These are phyloP conservation scores for Tetrahymena malaccensis DNA, from an alignment of 73 alveolate species.

Conservation along the genomic window DNA sequence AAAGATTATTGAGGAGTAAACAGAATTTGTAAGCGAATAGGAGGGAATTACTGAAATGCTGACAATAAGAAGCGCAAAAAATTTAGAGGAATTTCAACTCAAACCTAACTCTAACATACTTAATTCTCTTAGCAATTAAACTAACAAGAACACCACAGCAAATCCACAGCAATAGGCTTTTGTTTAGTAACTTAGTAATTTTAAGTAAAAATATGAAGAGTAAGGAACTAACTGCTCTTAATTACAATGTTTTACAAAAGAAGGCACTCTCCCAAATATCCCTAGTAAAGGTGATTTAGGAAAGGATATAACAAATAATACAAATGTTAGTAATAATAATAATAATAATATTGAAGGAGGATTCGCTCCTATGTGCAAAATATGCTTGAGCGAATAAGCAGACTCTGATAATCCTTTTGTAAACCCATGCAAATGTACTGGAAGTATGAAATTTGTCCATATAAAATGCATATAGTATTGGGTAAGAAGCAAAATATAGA, in stretches of 20 bases:
- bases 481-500: conserved; percentile 54
- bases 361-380: conserved; percentile 39
- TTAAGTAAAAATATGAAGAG: neutral
- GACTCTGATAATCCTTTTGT: conserved; percentile 46
- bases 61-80: neutral
- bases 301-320: neutral
- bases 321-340: neutral
- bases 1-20: neutral
- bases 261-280: neutral
- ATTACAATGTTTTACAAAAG: neutral
- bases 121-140: neutral
- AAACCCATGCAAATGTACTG: conserved; percentile 63
- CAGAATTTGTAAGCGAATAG: neutral
- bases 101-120: neutral
- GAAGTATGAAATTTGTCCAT: conserved; percentile 58
- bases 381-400: conserved; percentile 51
- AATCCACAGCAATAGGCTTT: neutral
- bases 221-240: neutral
- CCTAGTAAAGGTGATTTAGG: neutral
- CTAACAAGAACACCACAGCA: neutral
- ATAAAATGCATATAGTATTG: conserved; percentile 49
- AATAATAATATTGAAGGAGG: neutral
- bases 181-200: neutral
- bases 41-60: neutral
- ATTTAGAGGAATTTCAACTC: neutral